Evolutionary conservation across 2,329 filamentous ascomycete genomes (phyloP).

Genomic region (Sclerotinia trifoliorum): DNA sequence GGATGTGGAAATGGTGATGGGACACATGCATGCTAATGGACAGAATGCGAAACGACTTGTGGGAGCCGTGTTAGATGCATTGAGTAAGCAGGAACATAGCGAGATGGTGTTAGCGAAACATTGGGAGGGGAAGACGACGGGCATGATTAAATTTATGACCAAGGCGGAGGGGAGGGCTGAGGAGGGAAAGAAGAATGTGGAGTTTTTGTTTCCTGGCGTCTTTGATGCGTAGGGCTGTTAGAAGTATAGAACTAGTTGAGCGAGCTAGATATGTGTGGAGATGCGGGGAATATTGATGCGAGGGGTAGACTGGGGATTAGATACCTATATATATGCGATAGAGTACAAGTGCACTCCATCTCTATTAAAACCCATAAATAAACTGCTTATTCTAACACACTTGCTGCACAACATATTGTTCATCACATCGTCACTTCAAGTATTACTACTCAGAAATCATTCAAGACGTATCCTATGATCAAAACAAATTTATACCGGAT

Average conservation of each 20-base stretch:
- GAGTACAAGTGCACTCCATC: not conserved
- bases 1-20: slow-evolving; percentile 95
- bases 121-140: slow-evolving; percentile 71
- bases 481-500: not conserved
- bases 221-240: slow-evolving; percentile 22
- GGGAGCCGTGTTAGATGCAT: slow-evolving; percentile 80
- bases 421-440: not conserved
- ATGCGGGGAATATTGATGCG: not conserved
- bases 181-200: slow-evolving; percentile 75
- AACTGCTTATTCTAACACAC: not conserved
- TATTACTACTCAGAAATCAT: too few species aligned
- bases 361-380: not conserved
- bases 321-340: not conserved
- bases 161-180: slow-evolving; percentile 70
- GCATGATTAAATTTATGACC: slow-evolving; percentile 79
- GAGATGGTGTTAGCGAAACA: slow-evolving; percentile 80
- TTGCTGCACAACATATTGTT: not conserved
- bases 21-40: slow-evolving; percentile 90
- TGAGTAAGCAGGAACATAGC: slow-evolving; percentile 72
- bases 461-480: not conserved
- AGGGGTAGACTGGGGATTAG: not conserved
- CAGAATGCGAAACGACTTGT: slow-evolving; percentile 84
- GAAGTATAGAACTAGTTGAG: too few species aligned
- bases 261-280: not conserved
- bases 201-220: slow-evolving; percentile 79